phyloP scores from a whole-genome alignment of 2,329 filamentous ascomycete species.

The Exophiala sp. region DNA sequence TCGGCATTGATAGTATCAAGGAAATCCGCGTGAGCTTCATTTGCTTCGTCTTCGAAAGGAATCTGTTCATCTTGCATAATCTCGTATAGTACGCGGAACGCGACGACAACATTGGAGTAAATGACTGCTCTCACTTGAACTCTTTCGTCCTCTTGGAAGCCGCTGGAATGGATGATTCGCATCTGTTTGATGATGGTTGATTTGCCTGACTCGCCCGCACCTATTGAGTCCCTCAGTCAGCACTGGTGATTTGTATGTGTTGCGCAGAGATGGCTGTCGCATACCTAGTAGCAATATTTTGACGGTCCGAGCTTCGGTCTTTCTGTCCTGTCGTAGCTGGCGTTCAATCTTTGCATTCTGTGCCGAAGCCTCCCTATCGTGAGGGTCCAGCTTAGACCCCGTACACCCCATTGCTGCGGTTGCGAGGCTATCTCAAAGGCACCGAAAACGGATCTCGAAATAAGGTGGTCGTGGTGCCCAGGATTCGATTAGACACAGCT shows the following conservation, averaged over 20 bases:
- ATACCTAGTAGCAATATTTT: constrained; percentile 89
- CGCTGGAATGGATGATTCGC: constrained; percentile 92
- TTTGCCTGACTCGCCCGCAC: constrained; percentile 91
- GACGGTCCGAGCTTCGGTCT: constrained; percentile 76
- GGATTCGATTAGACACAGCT: background rate
- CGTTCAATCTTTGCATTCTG: constrained; percentile 70
- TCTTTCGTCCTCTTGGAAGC: constrained; percentile 83
- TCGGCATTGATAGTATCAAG: constrained; percentile 70
- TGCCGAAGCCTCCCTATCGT: constrained; percentile 39
- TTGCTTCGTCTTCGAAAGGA: constrained; percentile 69
- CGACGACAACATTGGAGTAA: constrained; percentile 89
- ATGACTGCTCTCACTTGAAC: constrained; percentile 93
- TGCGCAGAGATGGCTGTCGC: constrained; percentile 30
- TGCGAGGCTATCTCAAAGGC: background rate
- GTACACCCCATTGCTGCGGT: constrained; percentile 41
- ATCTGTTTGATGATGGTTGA: constrained; percentile 98
- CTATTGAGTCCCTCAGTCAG: too few relatives aligned
- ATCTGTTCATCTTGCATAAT: constrained; percentile 84
- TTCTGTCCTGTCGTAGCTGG: constrained; percentile 78
- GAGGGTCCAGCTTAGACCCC: constrained; percentile 38
- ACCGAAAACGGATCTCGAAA: background rate
- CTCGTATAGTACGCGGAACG: constrained; percentile 82
- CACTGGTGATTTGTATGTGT: background rate
- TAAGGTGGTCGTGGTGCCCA: background rate
- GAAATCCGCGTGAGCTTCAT: constrained; percentile 72